A percentile compares a stretch with the other conserved stretches of the same genome.
phyloP scores from a whole-genome alignment of 805 yeast genomes.

The Brettanomyces anomalus region DNA sequence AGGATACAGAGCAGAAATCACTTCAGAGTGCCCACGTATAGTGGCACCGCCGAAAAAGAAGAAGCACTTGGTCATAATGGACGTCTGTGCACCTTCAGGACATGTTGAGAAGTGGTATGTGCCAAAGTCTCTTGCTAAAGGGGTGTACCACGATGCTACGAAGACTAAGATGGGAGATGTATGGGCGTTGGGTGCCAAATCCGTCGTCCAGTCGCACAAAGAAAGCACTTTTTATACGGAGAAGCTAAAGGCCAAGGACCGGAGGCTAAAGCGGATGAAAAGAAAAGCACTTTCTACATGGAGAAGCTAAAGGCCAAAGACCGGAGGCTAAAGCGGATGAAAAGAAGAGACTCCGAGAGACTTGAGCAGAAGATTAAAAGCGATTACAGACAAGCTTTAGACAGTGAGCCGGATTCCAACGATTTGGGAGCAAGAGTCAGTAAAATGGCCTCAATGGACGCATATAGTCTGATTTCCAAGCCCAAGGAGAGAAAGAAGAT shows the following conservation, averaged over 20 bases:
- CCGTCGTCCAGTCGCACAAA: constrained; percentile 30
- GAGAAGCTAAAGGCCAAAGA: constrained; percentile 28
- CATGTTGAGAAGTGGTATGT: constrained; percentile 80
- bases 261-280: constrained; percentile 15
- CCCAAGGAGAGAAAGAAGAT: constrained; percentile 8
- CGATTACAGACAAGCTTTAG: constrained; percentile 18
- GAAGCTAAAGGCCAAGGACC: constrained; percentile 28
- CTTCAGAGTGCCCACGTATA: constrained; percentile 61
- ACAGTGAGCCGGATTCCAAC: constrained; percentile 8
- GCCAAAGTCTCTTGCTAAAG: constrained; percentile 67
- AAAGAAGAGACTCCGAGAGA: constrained; percentile 17
- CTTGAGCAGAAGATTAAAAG: constrained; percentile 16
- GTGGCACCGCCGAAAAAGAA: constrained; percentile 64
- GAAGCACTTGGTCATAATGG: constrained; percentile 74
- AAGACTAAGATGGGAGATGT: constrained; percentile 78
- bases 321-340: constrained; percentile 17
- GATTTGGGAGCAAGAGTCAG: constrained; percentile 15
- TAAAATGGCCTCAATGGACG: constrained; percentile 20
- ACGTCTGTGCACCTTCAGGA: constrained; percentile 74
- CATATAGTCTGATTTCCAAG: constrained; percentile 18
- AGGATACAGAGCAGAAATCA: constrained; percentile 20
- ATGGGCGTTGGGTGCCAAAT: constrained; percentile 71
- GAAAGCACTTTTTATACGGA: constrained; percentile 23
- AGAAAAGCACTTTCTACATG: constrained; percentile 18
- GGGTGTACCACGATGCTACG: constrained; percentile 81